Evolutionary conservation across 2,329 filamentous ascomycete species (phyloP).

Genomic region (Alternaria alternata): DNA sequence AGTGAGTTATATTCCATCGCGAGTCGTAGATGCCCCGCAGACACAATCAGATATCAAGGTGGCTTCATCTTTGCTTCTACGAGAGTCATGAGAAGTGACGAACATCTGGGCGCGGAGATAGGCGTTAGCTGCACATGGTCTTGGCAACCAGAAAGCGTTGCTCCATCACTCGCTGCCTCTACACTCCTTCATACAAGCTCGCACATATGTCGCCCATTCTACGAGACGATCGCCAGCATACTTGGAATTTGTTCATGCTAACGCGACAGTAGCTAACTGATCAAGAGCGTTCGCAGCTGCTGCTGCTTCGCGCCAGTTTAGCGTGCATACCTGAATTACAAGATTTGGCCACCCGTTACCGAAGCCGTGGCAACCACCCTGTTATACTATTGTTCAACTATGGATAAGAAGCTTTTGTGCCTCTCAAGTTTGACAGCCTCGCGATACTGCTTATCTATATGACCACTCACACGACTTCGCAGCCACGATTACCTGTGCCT

Average conservation of each 20-base stretch:
- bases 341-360: not conserved
- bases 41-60: conserved; percentile 8
- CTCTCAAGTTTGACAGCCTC: not conserved
- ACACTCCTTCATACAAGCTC: not conserved
- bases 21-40: conserved; percentile 1
- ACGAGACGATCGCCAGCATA: not conserved
- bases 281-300: not conserved
- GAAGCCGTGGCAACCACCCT: not conserved
- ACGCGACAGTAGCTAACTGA: not conserved
- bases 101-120: conserved; percentile 15
- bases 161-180: not conserved
- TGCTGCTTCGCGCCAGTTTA: not conserved
- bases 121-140: conserved; percentile 13
- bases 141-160: conserved; percentile 1
- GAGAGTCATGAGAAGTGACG: not conserved
- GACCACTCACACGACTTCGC: not conserved
- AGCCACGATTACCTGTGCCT: conserved; percentile 4
- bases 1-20: conserved; percentile 31
- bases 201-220: too few species aligned
- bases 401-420: not conserved
- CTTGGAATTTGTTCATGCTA: not conserved
- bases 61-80: conserved; percentile 24
- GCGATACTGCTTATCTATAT: not conserved
- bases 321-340: too few species aligned
- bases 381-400: not conserved